phyloP scores from a whole-genome alignment of 2,329 filamentous ascomycete species.

The Cytospora piceicola region DNA sequence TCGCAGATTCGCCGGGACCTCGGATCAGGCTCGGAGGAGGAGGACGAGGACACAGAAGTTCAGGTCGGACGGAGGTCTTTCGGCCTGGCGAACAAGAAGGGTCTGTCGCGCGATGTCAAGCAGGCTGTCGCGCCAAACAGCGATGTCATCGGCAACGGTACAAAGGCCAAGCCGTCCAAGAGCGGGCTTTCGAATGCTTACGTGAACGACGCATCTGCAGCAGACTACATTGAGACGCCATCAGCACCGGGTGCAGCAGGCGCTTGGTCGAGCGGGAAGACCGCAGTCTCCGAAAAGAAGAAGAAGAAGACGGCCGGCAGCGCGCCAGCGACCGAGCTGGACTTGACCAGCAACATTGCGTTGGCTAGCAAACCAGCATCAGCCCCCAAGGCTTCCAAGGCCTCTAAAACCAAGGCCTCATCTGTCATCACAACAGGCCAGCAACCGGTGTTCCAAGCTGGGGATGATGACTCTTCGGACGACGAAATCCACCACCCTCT shows the following conservation, averaged over 20 bases:
- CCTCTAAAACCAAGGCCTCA: conserved; percentile 33
- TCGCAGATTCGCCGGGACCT: conserved; percentile 73
- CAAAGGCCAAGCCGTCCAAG: conserved; percentile 15
- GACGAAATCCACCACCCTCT: conserved; percentile 58
- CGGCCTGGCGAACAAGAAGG: conserved; percentile 51
- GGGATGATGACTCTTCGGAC: conserved; percentile 46
- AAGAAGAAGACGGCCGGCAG: conserved; percentile 33
- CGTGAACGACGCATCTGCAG: neutral
- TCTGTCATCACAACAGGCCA: conserved; percentile 29
- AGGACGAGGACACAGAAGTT: conserved; percentile 55
- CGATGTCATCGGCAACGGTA: conserved; percentile 26
- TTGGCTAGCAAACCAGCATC: conserved; percentile 27
- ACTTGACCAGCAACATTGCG: conserved; percentile 44
- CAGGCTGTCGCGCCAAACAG: neutral
- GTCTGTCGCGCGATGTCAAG: conserved; percentile 38
- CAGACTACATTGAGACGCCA: conserved; percentile 13
- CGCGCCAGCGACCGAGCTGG: conserved; percentile 44
- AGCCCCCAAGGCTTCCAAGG: conserved; percentile 24
- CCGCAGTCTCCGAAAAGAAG: conserved; percentile 41
- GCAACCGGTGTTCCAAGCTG: conserved; percentile 27
- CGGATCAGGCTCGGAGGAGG: conserved; percentile 60
- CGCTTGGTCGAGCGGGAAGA: conserved; percentile 45
- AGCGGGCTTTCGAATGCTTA: neutral
- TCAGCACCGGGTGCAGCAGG: conserved; percentile 40
- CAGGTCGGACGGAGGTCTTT: conserved; percentile 73